Evolutionary conservation across 2,329 filamentous ascomycete genomes (phyloP), one percentile per base, ranked within the genome.

Genomic region (Epichloe brachyelytri): DNA sequence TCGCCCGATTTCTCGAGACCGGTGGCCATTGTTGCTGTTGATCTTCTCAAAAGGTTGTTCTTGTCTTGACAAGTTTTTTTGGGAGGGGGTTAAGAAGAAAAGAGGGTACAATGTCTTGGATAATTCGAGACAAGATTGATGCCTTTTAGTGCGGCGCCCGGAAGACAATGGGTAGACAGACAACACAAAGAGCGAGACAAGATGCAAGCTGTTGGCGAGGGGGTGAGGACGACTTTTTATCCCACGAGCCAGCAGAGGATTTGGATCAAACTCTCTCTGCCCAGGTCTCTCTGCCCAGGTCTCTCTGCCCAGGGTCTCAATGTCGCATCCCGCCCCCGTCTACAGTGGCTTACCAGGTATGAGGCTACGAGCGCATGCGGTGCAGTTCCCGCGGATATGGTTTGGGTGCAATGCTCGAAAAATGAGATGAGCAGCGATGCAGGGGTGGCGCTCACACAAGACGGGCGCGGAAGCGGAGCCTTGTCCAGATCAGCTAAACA

Each of bases 1-100:
- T 55, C 56, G 43, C 37, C 53, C 47, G 54, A 22, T 34, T 60
- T 56, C 14, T 60, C 56, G 47, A 52, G 2, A 19, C 8, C 20
- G 49, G 14, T 17, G 20, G 15, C 22, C 52, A 51, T 53, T 51
- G 50, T 36, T 38, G 43, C 14, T 44, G 39, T 44, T 19, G 48
- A 33, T 44, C 33, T 26, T n/a, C 12, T n/a, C n/a, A 3, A 14
- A 17, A 33, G 4, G 7, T 14, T 17, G 30, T 19, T 46, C n/a
- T 41, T 20, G 26, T 46, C n/a, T 48, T 33, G 36, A 6, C 20
- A 30, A 41, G 7, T 20, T 22, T 7, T 26, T 26, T 26, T 26
- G 7, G 2, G 17, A 14, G 10, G n/a, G 20, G 14, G 0, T 14
- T 26, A 0, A 2, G 2, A 26, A 43, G 26, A 48, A 36, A 20